A percentile compares a stretch with the other conserved stretches of the same genome.
Evolutionary conservation across 495 filamentous ascomycete species (phyloP).

Genomic region (Penicillium crystallinum): DNA sequence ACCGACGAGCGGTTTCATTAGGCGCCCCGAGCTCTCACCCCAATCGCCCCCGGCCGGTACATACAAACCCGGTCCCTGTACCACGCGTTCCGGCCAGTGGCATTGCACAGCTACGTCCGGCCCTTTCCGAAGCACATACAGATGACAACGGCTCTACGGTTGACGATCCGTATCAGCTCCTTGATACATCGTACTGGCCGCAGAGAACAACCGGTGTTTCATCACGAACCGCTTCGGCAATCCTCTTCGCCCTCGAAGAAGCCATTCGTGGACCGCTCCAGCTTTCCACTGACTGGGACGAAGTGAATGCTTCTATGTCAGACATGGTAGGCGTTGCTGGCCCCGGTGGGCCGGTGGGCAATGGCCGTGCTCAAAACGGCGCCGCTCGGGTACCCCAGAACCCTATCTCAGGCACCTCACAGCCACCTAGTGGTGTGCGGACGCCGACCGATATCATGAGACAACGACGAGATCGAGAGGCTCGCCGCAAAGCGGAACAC

Average conservation of each 20-base stretch:
- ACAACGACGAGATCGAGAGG: constrained; percentile 63
- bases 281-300: constrained; percentile 78
- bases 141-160: constrained; percentile 37
- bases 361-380: constrained; percentile 47
- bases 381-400: constrained; percentile 40
- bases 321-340: constrained; percentile 61
- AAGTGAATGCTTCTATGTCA: constrained; percentile 94
- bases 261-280: constrained; percentile 76
- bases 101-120: constrained; percentile 29
- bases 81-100: constrained; percentile 18
- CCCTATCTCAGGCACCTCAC: constrained; percentile 42
- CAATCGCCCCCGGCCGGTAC: constrained; percentile 21
- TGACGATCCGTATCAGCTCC: constrained; percentile 32
- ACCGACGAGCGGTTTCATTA: constrained; percentile 36
- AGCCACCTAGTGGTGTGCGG: constrained; percentile 40
- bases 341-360: constrained; percentile 32
- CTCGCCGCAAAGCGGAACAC: constrained; percentile 57
- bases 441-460: constrained; percentile 73
- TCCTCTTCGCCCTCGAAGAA: constrained; percentile 88
- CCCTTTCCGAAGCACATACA: constrained; percentile 35
- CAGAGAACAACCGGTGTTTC: constrained; percentile 55
- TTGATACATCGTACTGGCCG: constrained; percentile 46
- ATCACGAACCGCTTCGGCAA: constrained; percentile 64
- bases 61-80: constrained; percentile 25
- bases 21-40: constrained; percentile 23